phyloP scores from a whole-genome alignment of 331 rosid species.

The Dryas integrifolia region DNA sequence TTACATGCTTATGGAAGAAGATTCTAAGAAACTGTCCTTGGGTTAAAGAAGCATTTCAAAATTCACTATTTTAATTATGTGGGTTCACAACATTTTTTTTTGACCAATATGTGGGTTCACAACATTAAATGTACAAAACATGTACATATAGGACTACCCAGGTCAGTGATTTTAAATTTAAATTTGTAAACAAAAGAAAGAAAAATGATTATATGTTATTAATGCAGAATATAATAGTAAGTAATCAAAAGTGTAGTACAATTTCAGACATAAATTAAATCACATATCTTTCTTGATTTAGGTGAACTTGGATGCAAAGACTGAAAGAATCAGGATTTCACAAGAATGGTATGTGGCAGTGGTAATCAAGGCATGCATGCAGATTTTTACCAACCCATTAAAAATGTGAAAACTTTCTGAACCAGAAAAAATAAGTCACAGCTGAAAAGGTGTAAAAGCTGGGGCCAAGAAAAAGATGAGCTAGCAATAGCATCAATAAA shows the following conservation, averaged over 20 bases:
- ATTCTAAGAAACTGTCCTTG: conserved; percentile 40
- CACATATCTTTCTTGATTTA: not conserved
- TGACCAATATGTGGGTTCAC: not conserved
- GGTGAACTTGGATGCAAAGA: too few relatives aligned
- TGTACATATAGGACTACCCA: conserved; percentile 9
- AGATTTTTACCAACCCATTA: not conserved
- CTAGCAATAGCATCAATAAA: not conserved
- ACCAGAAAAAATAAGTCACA: not conserved
- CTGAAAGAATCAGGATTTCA: conserved; percentile 10
- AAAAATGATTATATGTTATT: too few relatives aligned
- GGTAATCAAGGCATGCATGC: conserved; percentile 13
- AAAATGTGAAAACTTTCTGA: not conserved
- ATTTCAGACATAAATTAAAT: not conserved
- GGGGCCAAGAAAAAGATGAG: conserved; percentile 2
- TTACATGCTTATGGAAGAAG: conserved; percentile 23
- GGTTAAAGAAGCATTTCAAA: not conserved
- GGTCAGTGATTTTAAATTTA: not conserved
- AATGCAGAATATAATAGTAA: not conserved
- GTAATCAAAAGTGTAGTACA: not conserved
- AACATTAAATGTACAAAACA: conserved; percentile 15
- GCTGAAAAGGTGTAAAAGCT: not conserved
- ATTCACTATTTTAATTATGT: not conserved
- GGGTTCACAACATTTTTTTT: not conserved
- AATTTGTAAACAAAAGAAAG: too few relatives aligned
- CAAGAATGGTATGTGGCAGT: not conserved